These are phyloP conservation scores for Aspergillus glaucus DNA, from an alignment of 2,329 filamentous ascomycete species.

Conservation along the genomic window DNA sequence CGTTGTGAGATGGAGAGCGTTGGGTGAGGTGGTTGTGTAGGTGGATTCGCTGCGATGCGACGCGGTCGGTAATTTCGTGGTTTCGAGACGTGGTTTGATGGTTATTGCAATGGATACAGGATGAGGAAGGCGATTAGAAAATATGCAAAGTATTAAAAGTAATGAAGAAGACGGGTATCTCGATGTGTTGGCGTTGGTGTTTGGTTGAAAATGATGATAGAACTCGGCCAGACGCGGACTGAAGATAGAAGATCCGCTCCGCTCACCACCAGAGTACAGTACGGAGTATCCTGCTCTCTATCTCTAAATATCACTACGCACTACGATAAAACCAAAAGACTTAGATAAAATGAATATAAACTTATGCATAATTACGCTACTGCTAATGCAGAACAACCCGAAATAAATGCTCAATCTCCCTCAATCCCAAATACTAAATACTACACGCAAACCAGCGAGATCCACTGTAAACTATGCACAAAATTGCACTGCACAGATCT, in stretches of 20 bases:
- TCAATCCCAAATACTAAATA: background rate
- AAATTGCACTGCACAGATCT: slow-evolving; percentile 10
- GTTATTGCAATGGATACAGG: no score
- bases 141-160: no score
- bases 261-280: background rate
- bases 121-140: no score
- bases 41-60: background rate
- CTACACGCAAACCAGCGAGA: background rate
- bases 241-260: slow-evolving; percentile 2
- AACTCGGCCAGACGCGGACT: background rate
- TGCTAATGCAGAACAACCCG: no score
- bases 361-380: no score
- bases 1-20: background rate
- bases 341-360: no score
- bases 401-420: background rate
- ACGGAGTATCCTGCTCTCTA: no score
- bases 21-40: background rate
- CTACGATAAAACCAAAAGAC: no score
- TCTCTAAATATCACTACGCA: no score
- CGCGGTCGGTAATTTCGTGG: background rate
- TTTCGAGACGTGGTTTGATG: no score
- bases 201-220: slow-evolving; percentile 2
- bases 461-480: background rate
- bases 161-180: no score
- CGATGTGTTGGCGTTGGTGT: background rate